Conservation (phyloP, 2,329 filamentous ascomycete species). For the Chrysosporium keratinophilum region DNA sequence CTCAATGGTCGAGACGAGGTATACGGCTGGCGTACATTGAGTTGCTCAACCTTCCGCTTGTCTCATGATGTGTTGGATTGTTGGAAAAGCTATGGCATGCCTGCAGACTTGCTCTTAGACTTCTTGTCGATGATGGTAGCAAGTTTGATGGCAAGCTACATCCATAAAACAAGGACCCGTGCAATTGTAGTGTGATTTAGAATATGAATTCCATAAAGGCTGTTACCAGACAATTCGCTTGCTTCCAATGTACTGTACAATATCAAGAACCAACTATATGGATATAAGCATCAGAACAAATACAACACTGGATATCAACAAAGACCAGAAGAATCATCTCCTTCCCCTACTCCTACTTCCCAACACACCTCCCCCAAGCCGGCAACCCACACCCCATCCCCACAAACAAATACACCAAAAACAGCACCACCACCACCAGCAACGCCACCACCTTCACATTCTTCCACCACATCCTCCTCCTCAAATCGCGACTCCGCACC, state of each 20-base stretch:
- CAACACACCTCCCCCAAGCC: slow-evolving; percentile 39
- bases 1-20: slow-evolving; percentile 55
- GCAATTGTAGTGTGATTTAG: not conserved
- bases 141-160: slow-evolving; percentile 37
- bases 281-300: not conserved
- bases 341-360: slow-evolving; percentile 14
- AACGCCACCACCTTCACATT: slow-evolving; percentile 90
- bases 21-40: slow-evolving; percentile 88
- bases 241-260: not conserved
- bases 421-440: slow-evolving; percentile 57
- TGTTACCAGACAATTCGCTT: not conserved
- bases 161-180: not conserved
- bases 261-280: not conserved
- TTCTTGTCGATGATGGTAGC: slow-evolving; percentile 23
- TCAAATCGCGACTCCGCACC: slow-evolving; percentile 71
- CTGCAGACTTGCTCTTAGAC: slow-evolving; percentile 32
- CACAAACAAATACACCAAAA: slow-evolving; percentile 60
- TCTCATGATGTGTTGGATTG: slow-evolving; percentile 6
- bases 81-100: slow-evolving; percentile 22
- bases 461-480: slow-evolving; percentile 99
- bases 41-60: slow-evolving; percentile 15
- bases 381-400: slow-evolving; percentile 64
- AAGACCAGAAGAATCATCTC: not conserved
- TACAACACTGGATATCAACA: slow-evolving; percentile 1
- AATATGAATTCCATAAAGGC: not conserved